A percentile compares a stretch with the other conserved stretches of the same genome.
Conservation (phyloP, 345 rosid genomes). For the Hypericum perforatum region DNA sequence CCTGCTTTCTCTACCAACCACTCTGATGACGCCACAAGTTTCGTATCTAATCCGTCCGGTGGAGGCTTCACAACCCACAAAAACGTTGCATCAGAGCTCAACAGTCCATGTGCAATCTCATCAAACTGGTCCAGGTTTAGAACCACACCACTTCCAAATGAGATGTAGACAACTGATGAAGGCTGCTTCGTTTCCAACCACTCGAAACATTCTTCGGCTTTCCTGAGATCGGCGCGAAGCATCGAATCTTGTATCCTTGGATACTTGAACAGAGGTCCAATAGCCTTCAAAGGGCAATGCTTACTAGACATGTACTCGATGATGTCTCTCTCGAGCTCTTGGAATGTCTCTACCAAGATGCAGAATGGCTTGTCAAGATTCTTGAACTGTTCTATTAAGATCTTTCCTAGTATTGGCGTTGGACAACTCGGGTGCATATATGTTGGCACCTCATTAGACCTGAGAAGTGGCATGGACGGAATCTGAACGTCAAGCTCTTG, state of each 20-base stretch:
- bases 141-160: conserved; percentile 51
- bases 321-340: too few relatives aligned
- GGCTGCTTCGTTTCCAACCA: conserved; percentile 65
- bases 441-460: conserved; percentile 70
- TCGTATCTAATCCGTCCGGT: too few relatives aligned
- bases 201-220: conserved; percentile 48
- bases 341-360: too few relatives aligned
- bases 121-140: conserved; percentile 58
- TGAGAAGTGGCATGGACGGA: conserved; percentile 61
- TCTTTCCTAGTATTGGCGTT: conserved; percentile 27
- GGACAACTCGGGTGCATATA: conserved; percentile 59
- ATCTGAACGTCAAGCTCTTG: conserved; percentile 51
- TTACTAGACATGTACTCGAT: conserved; percentile 55
- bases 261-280: too few relatives aligned
- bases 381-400: conserved; percentile 49
- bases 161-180: conserved; percentile 66
- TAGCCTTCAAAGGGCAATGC: conserved; percentile 35
- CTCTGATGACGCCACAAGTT: too few relatives aligned
- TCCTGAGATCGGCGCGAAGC: conserved; percentile 41
- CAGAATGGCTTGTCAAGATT: too few relatives aligned
- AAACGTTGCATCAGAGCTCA: conserved; percentile 47
- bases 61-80: conserved; percentile 75
- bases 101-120: conserved; percentile 60
- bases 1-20: too few relatives aligned
- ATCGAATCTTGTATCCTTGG: too few relatives aligned